These are phyloP conservation scores for Microstroma glucosiphilum DNA, from an alignment of 1,284 basidiomycete genomes.

Conservation along the genomic window DNA sequence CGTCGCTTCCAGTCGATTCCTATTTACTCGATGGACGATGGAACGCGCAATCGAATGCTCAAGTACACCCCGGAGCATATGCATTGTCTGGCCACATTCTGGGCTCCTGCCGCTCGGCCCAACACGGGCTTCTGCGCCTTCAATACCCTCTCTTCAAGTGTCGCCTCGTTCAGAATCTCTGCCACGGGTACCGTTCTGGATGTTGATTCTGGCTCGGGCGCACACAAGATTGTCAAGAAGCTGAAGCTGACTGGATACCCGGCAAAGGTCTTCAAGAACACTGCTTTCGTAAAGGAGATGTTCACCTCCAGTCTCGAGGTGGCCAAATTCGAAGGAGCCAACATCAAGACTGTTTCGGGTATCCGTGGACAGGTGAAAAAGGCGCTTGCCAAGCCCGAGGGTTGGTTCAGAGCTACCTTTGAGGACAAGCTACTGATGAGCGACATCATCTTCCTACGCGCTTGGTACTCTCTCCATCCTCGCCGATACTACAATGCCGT, in stretches of 20 bases:
- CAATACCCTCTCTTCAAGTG: slow-evolving; percentile 68
- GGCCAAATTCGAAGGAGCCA: slow-evolving; percentile 96
- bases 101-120: slow-evolving; percentile 38
- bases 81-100: slow-evolving; percentile 95
- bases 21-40: slow-evolving; percentile 89
- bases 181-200: slow-evolving; percentile 93
- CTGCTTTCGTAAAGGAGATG: slow-evolving; percentile 97
- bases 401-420: slow-evolving; percentile 90
- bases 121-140: slow-evolving; percentile 95
- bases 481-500: slow-evolving; percentile 96
- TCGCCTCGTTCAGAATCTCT: slow-evolving; percentile 75
- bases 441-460: slow-evolving; percentile 89
- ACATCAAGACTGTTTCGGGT: slow-evolving; percentile 87
- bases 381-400: slow-evolving; percentile 85
- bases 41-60: slow-evolving; percentile 81
- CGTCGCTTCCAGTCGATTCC: slow-evolving; percentile 89
- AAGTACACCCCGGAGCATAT: slow-evolving; percentile 99
- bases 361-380: slow-evolving; percentile 96
- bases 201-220: slow-evolving; percentile 59
- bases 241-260: slow-evolving; percentile 91
- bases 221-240: slow-evolving; percentile 93
- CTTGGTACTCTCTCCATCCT: slow-evolving; percentile 93
- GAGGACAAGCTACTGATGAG: slow-evolving; percentile 97
- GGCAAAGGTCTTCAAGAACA: slow-evolving; percentile 98
- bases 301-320: slow-evolving; percentile 87